Conservation (phyloP, 1,284 basidiomycete species). For the Sporisorium iseilematis-ciliati region DNA sequence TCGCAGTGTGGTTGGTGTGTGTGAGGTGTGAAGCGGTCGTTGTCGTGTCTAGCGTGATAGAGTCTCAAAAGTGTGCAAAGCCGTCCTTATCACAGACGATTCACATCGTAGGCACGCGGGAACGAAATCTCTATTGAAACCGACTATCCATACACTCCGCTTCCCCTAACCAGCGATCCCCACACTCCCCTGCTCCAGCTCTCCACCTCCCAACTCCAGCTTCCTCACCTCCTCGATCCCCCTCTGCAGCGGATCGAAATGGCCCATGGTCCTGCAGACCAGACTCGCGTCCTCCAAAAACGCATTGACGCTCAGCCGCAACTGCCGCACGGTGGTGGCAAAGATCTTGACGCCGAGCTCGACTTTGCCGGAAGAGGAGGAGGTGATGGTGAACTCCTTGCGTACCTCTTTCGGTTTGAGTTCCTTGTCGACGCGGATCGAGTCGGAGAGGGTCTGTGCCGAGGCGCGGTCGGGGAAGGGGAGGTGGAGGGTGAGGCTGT, state of each 20-base stretch:
- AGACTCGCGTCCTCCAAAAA: slow-evolving; percentile 58
- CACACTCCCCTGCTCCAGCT: slow-evolving; percentile 58
- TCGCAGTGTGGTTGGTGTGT: background rate
- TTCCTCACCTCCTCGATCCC: slow-evolving; percentile 35
- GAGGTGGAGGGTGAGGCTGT: slow-evolving; percentile 53
- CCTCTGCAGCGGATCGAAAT: slow-evolving; percentile 45
- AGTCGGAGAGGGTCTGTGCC: slow-evolving; percentile 44
- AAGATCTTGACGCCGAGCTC: slow-evolving; percentile 52
- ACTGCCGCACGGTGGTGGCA: slow-evolving; percentile 60
- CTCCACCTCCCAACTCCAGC: slow-evolving; percentile 33
- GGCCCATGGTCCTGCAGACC: slow-evolving; percentile 56
- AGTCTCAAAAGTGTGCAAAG: too few species aligned
- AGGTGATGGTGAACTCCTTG: slow-evolving; percentile 43
- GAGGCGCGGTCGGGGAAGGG: slow-evolving; percentile 49
- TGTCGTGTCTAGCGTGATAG: background rate
- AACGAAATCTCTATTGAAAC: background rate
- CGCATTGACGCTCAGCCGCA: slow-evolving; percentile 58
- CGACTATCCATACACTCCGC: background rate
- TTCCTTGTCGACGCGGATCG: slow-evolving; percentile 58
- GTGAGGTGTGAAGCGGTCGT: too few species aligned
- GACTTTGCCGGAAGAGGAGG: slow-evolving; percentile 10
- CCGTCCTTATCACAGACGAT: too few species aligned
- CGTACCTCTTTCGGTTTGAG: slow-evolving; percentile 59
- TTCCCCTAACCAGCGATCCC: slow-evolving; percentile 50
- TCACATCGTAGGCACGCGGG: too few species aligned